These are phyloP conservation scores for Tricholoma hemisulphureum DNA, from an alignment of 768 basidiomycete species.

Conservation along the genomic window DNA sequence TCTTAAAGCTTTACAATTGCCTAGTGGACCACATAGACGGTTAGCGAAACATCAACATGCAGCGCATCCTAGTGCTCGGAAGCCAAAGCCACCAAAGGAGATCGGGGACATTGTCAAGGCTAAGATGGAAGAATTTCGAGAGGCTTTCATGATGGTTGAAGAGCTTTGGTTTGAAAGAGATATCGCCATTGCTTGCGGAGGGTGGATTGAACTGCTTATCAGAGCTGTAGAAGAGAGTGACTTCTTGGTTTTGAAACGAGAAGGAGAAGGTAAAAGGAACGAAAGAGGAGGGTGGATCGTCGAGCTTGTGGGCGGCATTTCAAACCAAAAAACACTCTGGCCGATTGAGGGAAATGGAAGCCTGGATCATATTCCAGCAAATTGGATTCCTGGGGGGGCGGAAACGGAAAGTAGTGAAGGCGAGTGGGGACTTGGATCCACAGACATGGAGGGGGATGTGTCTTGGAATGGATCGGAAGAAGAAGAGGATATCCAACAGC, in stretches of 20 bases:
- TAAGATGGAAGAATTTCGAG: slow-evolving; percentile 55
- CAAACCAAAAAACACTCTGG: slow-evolving; percentile 28
- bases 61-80: slow-evolving; percentile 47
- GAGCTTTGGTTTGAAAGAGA: slow-evolving; percentile 51
- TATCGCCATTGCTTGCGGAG: slow-evolving; percentile 51
- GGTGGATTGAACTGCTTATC: slow-evolving; percentile 57
- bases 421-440: slow-evolving; percentile 29
- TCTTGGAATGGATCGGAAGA: slow-evolving; percentile 41
- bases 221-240: slow-evolving; percentile 45
- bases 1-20: slow-evolving; percentile 25
- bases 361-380: slow-evolving; percentile 40
- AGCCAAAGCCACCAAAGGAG: slow-evolving; percentile 40
- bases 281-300: slow-evolving; percentile 41
- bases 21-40: slow-evolving; percentile 41
- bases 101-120: slow-evolving; percentile 50
- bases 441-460: slow-evolving; percentile 41
- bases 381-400: slow-evolving; percentile 45
- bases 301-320: slow-evolving; percentile 42
- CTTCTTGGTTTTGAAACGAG: slow-evolving; percentile 38
- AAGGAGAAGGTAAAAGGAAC: slow-evolving; percentile 31
- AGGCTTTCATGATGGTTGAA: slow-evolving; percentile 47
- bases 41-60: slow-evolving; percentile 48
- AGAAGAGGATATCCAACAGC: slow-evolving; percentile 26
- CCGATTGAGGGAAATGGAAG: slow-evolving; percentile 31
- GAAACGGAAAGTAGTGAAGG: slow-evolving; percentile 26